phyloP scores from a whole-genome alignment of 2,329 filamentous ascomycete genomes.

The Coniochaeta sp. region DNA sequence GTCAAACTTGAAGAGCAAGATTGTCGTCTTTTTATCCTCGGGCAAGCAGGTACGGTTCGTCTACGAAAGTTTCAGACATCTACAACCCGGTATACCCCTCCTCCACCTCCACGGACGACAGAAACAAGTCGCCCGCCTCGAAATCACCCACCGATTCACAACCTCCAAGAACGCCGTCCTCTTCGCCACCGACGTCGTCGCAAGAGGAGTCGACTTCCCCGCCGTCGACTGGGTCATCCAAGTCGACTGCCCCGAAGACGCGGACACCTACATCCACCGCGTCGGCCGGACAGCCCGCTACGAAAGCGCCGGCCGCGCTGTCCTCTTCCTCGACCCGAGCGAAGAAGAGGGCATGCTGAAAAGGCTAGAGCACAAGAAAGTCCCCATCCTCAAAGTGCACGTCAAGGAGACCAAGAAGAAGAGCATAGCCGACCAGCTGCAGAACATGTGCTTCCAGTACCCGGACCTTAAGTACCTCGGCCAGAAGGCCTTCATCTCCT shows the following conservation, averaged over 20 bases:
- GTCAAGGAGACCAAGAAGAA: conserved; percentile 85
- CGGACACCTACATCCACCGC: conserved; percentile 95
- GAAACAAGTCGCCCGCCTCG: conserved; percentile 81
- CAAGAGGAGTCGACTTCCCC: conserved; percentile 90
- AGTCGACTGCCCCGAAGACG: conserved; percentile 92
- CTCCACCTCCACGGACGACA: conserved; percentile 91
- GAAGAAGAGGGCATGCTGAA: conserved; percentile 91
- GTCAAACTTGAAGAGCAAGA: conserved; percentile 85
- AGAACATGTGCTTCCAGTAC: conserved; percentile 94
- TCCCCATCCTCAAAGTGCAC: conserved; percentile 80
- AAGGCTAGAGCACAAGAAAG: conserved; percentile 79
- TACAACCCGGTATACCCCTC: conserved; percentile 89
- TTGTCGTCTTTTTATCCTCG: conserved; percentile 89
- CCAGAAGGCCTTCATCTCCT: conserved; percentile 92
- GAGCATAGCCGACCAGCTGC: conserved; percentile 75
- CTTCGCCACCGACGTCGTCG: conserved; percentile 93
- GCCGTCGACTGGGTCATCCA: conserved; percentile 99
- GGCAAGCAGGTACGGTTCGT: conserved; percentile 96
- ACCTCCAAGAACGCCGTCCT: conserved; percentile 77
- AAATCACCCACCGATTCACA: conserved; percentile 80
- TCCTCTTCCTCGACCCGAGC: conserved; percentile 85
- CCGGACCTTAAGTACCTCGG: conserved; percentile 90
- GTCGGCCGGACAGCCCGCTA: conserved; percentile 94
- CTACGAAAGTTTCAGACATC: conserved; percentile 85
- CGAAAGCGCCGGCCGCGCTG: conserved; percentile 77